Conservation (phyloP, 768 basidiomycete genomes). For the Calocybe indica region DNA sequence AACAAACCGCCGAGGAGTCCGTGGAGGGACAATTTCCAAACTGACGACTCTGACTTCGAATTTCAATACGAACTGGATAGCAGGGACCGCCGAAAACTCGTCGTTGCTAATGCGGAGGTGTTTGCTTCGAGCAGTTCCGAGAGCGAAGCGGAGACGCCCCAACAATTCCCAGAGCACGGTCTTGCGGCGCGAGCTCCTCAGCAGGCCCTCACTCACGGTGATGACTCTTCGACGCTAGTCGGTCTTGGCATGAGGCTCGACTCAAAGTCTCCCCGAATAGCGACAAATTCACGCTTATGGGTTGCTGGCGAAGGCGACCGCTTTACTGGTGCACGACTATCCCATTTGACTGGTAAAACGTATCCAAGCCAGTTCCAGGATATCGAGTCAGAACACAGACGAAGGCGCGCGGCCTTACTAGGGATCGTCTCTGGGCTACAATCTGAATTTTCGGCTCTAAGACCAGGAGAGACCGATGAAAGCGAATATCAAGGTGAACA, state of each 20-base stretch:
- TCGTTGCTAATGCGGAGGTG: constrained; percentile 38
- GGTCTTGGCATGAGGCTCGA: too few species aligned
- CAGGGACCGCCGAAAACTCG: constrained; percentile 33
- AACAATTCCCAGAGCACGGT: neutral
- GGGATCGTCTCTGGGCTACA: constrained; percentile 27
- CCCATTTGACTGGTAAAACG: too few species aligned
- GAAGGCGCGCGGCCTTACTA: constrained; percentile 29
- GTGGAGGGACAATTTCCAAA: too few species aligned
- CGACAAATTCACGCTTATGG: too few species aligned
- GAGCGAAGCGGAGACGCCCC: constrained; percentile 22
- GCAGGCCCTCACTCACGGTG: too few species aligned
- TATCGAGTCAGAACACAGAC: constrained; percentile 15
- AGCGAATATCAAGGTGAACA: constrained; percentile 28
- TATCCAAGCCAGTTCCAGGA: neutral
- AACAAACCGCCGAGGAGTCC: neutral
- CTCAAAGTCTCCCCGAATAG: too few species aligned
- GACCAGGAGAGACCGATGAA: constrained; percentile 13
- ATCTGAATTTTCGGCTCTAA: too few species aligned
- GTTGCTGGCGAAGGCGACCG: too few species aligned
- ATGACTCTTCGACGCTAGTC: too few species aligned
- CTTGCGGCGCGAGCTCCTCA: too few species aligned
- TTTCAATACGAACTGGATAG: constrained; percentile 31
- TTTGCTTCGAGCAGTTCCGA: constrained; percentile 37
- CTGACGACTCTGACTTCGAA: constrained; percentile 37
- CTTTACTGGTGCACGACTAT: too few species aligned